Evolutionary conservation across 257 asterid species (phyloP).

Genomic region (Scutellaria barbata): DNA sequence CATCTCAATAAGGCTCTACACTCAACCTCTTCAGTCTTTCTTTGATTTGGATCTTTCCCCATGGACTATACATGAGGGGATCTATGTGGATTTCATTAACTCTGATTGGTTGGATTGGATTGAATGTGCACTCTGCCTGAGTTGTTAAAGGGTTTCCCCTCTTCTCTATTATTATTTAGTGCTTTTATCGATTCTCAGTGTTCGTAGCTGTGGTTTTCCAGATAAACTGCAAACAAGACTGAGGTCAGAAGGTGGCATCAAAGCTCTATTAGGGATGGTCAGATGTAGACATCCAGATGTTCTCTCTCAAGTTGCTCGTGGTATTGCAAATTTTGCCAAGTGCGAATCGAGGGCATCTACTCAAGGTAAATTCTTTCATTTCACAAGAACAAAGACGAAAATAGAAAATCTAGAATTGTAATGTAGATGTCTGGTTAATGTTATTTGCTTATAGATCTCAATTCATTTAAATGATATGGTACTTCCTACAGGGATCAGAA

Average conservation of each 20-base stretch:
- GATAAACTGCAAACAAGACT: slow-evolving; percentile 93
- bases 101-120: too few relatives aligned
- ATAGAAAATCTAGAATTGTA: neutral
- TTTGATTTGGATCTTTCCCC: neutral
- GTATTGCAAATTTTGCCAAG: slow-evolving; percentile 95
- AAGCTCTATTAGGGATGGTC: slow-evolving; percentile 97
- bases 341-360: slow-evolving; percentile 94
- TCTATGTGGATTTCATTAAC: too few relatives aligned
- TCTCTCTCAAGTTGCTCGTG: slow-evolving; percentile 97
- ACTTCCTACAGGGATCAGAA: slow-evolving; percentile 58
- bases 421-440: neutral
- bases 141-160: neutral
- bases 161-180: neutral
- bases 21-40: slow-evolving; percentile 12
- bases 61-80: too few relatives aligned
- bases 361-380: slow-evolving; percentile 57
- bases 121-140: too few relatives aligned
- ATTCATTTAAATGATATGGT: slow-evolving; percentile 12
- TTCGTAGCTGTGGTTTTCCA: slow-evolving; percentile 37
- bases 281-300: slow-evolving; percentile 95
- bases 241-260: slow-evolving; percentile 97
- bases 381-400: neutral
- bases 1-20: slow-evolving; percentile 12
- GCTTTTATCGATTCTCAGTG: slow-evolving; percentile 20
- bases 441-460: neutral